Evolutionary conservation across 192 early-diverging fungal species (phyloP).

Genomic region (Diversispora epigaea): DNA sequence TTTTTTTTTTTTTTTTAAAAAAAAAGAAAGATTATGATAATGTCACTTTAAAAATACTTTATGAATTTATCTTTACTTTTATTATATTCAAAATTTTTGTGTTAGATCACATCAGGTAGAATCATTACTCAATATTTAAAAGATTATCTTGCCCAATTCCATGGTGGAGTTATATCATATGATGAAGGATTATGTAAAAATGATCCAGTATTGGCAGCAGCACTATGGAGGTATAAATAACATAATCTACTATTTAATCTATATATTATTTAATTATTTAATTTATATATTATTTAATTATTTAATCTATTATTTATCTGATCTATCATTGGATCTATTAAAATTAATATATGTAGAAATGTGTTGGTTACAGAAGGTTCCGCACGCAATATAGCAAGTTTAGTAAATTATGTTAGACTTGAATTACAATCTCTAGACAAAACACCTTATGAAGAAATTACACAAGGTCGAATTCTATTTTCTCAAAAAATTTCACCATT

Average conservation of each 20-base stretch:
- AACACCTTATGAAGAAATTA: slow-evolving; percentile 38
- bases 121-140: slow-evolving; percentile 76
- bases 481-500: neutral
- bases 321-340: too few relatives aligned
- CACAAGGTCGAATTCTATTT: slow-evolving; percentile 37
- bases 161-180: slow-evolving; percentile 86
- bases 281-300: neutral
- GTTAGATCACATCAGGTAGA: slow-evolving; percentile 64
- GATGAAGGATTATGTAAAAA: slow-evolving; percentile 88
- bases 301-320: neutral
- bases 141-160: slow-evolving; percentile 80
- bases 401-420: slow-evolving; percentile 45
- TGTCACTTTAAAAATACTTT: too few relatives aligned
- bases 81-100: neutral
- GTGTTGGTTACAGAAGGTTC: slow-evolving; percentile 41
- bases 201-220: slow-evolving; percentile 85
- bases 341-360: slow-evolving; percentile 33
- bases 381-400: slow-evolving; percentile 37
- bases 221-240: slow-evolving; percentile 87
- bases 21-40: neutral
- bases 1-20: slow-evolving; percentile 1
- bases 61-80: neutral
- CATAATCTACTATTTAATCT: neutral
- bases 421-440: slow-evolving; percentile 44
- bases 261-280: too few relatives aligned